Evolutionary conservation across 768 basidiomycete species (phyloP), one percentile per base, ranked within the genome.

Genomic region (Fibroporia radiculosa): DNA sequence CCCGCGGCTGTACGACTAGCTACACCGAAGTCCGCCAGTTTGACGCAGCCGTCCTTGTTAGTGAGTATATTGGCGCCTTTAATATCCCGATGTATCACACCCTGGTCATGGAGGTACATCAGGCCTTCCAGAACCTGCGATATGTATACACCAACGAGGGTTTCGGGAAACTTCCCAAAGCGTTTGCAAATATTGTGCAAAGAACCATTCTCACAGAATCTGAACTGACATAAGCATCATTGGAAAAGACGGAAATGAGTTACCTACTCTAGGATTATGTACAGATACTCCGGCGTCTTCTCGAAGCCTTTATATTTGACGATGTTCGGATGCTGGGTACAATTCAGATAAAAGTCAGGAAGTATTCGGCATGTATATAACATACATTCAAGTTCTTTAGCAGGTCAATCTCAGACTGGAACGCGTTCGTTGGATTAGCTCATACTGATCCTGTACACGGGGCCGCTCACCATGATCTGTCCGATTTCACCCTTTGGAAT

Each of bases 231-330:
- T 22, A 8, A 26, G 40, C 12, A 12, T 13, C 26, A 28, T 26
- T 31, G 44, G 20, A 3, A 10, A 24, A 23, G 26, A n/a, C 10
- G 23, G 33, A 48, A 20, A 1, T 16, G 5, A 19, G 23, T 4
- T 14, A 53, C 82, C 42, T 59, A 92, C 84, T 97, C 96, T 37
- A 99, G 75, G 55, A 99, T 91, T 65, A 99, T 99, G 64, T 95
- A 95, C 48, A 99, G 72, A 62, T 82, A 92, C 57, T 96, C 90
- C 44, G 82, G 80, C 41, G 92, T 93, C 68, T 93, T 92, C 61
- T 92, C 90, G 56, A 95, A 98, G 11, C 96, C 96, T 58, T 95
- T 93, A 70, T 99, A 99, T 66, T 99, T 95, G 60, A 98, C 96
- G 60, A 99, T 98, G 62, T 98, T 98, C 32, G 83, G 73, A 61